Percentiles rank a stretch among this genome's conserved stretches.
phyloP scores from a whole-genome alignment of 164 flowering plant genomes.

The Akebia trifoliata region DNA sequence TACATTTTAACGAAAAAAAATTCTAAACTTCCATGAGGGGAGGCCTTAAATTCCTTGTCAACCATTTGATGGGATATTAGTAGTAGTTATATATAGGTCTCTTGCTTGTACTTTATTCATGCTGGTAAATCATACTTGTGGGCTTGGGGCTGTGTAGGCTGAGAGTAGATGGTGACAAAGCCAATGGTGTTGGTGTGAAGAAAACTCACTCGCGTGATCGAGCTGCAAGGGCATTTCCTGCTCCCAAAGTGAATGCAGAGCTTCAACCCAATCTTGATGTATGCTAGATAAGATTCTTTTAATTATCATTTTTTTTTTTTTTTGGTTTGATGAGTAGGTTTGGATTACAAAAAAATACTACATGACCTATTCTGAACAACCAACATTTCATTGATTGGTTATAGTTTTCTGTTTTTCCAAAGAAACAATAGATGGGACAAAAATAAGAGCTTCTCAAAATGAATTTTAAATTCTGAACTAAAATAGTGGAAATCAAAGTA shows the following conservation, averaged over 20 bases:
- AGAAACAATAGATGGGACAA: no score
- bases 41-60: no score
- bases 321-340: background rate
- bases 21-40: no score
- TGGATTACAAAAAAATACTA: background rate
- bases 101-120: background rate
- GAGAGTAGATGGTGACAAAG: conserved; percentile 14
- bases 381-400: no score
- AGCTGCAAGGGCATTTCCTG: conserved; percentile 57
- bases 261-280: conserved; percentile 83
- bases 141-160: background rate
- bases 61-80: no score
- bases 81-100: background rate
- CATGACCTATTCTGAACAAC: no score
- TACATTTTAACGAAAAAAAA: no score
- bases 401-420: no score
- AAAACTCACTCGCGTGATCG: conserved; percentile 66
- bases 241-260: conserved; percentile 87
- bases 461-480: no score
- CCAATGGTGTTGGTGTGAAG: conserved; percentile 28
- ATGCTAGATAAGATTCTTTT: conserved; percentile 28
- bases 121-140: background rate
- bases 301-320: background rate
- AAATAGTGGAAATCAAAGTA: no score
- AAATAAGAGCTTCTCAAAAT: no score